Percentiles rank a stretch among this genome's conserved stretches.
phyloP scores from a whole-genome alignment of 805 yeast genomes.

The Starmerella sp. region DNA sequence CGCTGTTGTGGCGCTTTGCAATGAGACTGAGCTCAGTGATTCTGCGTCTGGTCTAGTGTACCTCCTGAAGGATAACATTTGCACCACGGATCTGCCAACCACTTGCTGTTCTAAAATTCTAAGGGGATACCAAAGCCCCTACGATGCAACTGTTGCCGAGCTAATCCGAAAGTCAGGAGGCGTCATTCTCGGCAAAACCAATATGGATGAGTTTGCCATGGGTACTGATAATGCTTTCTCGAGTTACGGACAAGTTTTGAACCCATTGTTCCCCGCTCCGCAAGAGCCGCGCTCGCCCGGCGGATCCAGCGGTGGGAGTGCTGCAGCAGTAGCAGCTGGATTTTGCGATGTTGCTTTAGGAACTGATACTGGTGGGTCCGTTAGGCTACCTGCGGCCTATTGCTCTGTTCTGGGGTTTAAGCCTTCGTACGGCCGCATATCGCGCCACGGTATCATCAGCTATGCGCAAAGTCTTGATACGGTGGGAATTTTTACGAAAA shows the following conservation, averaged over 20 bases:
- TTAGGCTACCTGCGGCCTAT: conserved; percentile 82
- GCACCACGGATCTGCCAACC: conserved; percentile 53
- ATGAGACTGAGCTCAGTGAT: conserved; percentile 9
- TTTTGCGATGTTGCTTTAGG: conserved; percentile 71
- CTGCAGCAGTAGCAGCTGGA: conserved; percentile 75
- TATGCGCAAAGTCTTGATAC: conserved; percentile 94
- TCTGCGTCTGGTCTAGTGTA: conserved; percentile 21
- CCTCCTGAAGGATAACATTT: conserved; percentile 73
- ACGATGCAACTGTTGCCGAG: conserved; percentile 59
- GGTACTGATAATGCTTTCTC: conserved; percentile 42
- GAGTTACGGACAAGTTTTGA: conserved; percentile 27
- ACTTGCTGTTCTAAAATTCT: conserved; percentile 70
- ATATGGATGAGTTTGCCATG: conserved; percentile 97
- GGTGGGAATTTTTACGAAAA: conserved; percentile 65
- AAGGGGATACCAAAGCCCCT: conserved; percentile 55
- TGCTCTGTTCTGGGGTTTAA: conserved; percentile 79
- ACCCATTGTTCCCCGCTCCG: conserved; percentile 32
- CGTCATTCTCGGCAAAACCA: conserved; percentile 59
- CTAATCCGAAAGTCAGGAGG: conserved; percentile 44
- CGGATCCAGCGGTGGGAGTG: conserved; percentile 94
- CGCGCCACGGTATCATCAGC: conserved; percentile 84
- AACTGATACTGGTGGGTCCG: conserved; percentile 96
- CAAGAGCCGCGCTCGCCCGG: conserved; percentile 45
- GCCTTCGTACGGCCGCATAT: conserved; percentile 85
- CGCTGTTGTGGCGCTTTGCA: conserved; percentile 25